Evolutionary conservation across 768 basidiomycete species (phyloP), one percentile per base, ranked within the genome.

Genomic region (Collybia sp.): DNA sequence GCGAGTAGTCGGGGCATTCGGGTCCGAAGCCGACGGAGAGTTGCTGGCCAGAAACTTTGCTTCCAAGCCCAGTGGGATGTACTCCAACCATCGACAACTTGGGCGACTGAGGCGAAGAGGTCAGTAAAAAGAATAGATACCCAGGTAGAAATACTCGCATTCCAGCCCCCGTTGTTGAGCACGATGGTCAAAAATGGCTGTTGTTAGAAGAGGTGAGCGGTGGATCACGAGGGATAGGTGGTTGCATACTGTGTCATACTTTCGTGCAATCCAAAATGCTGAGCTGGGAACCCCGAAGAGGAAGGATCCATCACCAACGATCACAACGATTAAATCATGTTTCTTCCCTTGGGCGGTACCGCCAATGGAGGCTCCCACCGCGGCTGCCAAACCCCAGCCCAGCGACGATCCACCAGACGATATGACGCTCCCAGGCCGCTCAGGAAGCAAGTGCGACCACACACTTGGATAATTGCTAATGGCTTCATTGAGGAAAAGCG

Each of bases 81-180:
- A 86, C 73, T 2, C 76, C 76, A 8, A 84, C 63, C 79, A 87
- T 78, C 0, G 83, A 85, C 12, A 76, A 53, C 50, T 72, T 78
- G 3, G 85, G 85, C 0, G 82, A 78, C 73, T 79, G 51, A 30
- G 17, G 38, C 16, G 15, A 15, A 48, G n/a, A 13, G 43, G 25
- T 12, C 16, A 35, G 36, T 16, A 12, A 16, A 40, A 15, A 6
- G 13, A 42, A 20, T 25, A 25, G 25, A 4, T 4, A 25, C 25
- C n/a, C n/a, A 31, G 5, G 18, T 16, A 17, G 10, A 20, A 42
- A n/a, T 12, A 58, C 68, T 50, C 46, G 77, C 75, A 53, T 70
- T 79, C 83, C 82, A 83, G 0, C 82, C 83, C 0, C 83, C 83
- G 46, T 88, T 88, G 58, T 87, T 87, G 12, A 88, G 61, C 1